Conservation (phyloP, 176 grass and related monocot genomes). For the Miscanthus lutarioriparius region DNA sequence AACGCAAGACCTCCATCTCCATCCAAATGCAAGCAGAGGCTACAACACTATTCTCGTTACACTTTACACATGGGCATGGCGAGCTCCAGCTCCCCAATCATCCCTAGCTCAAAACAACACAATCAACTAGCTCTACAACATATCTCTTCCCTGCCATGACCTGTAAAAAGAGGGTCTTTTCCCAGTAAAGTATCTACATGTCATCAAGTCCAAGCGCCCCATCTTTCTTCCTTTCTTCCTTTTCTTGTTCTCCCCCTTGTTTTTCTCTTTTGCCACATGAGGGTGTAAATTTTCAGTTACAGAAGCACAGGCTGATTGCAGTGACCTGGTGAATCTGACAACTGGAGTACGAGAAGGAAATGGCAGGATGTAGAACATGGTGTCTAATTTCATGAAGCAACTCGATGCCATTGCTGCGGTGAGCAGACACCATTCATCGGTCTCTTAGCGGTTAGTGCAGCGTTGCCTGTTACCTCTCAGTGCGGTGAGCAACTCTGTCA, state of each 20-base stretch:
- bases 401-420: not conserved
- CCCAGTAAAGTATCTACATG: not conserved
- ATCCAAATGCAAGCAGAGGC: conserved; percentile 14
- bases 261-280: not conserved
- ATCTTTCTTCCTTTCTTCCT: not conserved
- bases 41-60: not conserved
- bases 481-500: too few species aligned
- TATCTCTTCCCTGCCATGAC: not conserved
- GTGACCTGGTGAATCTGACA: too few species aligned
- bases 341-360: too few species aligned
- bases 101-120: conserved; percentile 3
- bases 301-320: not conserved
- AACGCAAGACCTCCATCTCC: conserved; percentile 36
- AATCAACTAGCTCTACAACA: not conserved
- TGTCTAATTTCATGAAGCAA: conserved; percentile 21
- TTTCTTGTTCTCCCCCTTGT: not conserved
- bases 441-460: not conserved
- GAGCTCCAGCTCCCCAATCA: not conserved
- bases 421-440: not conserved
- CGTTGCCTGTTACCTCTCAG: not conserved
- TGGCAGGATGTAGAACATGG: conserved; percentile 26
- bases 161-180: not conserved
- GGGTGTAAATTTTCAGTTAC: not conserved
- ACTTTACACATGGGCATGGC: not conserved
- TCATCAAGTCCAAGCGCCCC: not conserved